phyloP scores from a whole-genome alignment of 2,329 filamentous ascomycete species.

The Phialocephala sp. region DNA sequence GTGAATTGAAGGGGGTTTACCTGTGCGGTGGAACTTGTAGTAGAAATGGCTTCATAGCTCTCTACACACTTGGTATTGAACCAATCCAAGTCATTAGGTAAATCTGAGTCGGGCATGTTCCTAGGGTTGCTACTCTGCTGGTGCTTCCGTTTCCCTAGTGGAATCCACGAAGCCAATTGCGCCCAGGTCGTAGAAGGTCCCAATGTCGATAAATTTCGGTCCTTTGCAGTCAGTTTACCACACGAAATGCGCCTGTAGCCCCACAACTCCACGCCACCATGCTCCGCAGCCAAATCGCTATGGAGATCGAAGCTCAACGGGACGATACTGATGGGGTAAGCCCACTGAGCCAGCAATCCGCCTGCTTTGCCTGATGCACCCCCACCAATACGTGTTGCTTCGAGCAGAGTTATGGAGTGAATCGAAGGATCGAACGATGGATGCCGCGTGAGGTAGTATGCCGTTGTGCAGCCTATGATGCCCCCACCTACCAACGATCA shows the following conservation, averaged over 20 bases:
- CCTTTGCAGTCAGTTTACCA: slow-evolving; percentile 61
- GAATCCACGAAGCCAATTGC: too few relatives aligned
- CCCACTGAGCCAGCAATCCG: slow-evolving; percentile 86
- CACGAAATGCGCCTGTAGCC: slow-evolving; percentile 82
- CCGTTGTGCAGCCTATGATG: slow-evolving; percentile 87
- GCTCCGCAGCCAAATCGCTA: slow-evolving; percentile 76
- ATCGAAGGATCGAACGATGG: slow-evolving; percentile 74
- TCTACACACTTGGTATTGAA: too few relatives aligned
- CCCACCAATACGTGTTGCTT: slow-evolving; percentile 81
- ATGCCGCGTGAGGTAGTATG: slow-evolving; percentile 88
- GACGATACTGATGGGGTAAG: slow-evolving; percentile 82
- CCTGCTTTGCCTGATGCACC: slow-evolving; percentile 93
- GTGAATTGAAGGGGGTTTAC: not conserved
- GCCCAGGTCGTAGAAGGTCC: too few relatives aligned
- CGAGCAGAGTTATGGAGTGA: slow-evolving; percentile 82
- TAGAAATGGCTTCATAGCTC: not conserved
- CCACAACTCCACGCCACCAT: slow-evolving; percentile 78
- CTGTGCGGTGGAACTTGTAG: not conserved
- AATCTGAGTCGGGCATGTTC: too few relatives aligned
- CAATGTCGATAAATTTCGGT: too few relatives aligned
- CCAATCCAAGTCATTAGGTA: too few relatives aligned
- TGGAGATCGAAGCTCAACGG: slow-evolving; percentile 84
- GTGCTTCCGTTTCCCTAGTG: too few relatives aligned
- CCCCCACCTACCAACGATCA: slow-evolving; percentile 62
- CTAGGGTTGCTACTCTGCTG: too few relatives aligned